Conservation (phyloP, 2,329 filamentous ascomycete genomes). For the Pyricularia grisea region DNA sequence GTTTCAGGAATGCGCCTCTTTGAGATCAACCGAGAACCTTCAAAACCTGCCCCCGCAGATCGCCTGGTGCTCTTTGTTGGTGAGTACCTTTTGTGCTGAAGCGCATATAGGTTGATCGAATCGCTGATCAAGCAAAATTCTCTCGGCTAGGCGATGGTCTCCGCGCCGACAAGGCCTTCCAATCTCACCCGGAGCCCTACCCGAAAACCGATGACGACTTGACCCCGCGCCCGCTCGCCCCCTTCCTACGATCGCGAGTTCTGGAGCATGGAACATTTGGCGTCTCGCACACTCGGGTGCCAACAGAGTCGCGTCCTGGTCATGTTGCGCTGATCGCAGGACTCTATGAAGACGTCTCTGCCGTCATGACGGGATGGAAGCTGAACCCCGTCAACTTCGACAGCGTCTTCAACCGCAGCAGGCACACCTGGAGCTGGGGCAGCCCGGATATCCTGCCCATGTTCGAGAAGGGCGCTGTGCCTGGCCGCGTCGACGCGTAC, state of each 20-base stretch:
- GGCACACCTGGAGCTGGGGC: constrained; percentile 98
- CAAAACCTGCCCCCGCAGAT: constrained; percentile 68
- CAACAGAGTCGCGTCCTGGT: constrained; percentile 90
- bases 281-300: constrained; percentile 92
- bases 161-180: constrained; percentile 95
- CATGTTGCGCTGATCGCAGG: constrained; percentile 96
- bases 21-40: constrained; percentile 50
- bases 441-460: constrained; percentile 96
- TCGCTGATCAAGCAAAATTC: constrained; percentile 1
- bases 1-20: constrained; percentile 90
- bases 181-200: constrained; percentile 83
- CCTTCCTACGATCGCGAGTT: constrained; percentile 82
- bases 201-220: constrained; percentile 54
- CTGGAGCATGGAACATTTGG: constrained; percentile 90
- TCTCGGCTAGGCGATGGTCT: constrained; percentile 64
- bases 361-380: constrained; percentile 97
- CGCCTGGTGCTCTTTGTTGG: constrained; percentile 90
- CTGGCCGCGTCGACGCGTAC: constrained; percentile 78
- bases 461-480: constrained; percentile 89
- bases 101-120: constrained; percentile 2
- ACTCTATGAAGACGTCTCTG: constrained; percentile 94
- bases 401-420: constrained; percentile 93
- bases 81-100: constrained; percentile 24
- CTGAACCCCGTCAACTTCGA: constrained; percentile 97
- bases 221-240: constrained; percentile 72